These are phyloP conservation scores for Adansonia grandidieri DNA, from an alignment of 441 rosid genomes.

Conservation along the genomic window DNA sequence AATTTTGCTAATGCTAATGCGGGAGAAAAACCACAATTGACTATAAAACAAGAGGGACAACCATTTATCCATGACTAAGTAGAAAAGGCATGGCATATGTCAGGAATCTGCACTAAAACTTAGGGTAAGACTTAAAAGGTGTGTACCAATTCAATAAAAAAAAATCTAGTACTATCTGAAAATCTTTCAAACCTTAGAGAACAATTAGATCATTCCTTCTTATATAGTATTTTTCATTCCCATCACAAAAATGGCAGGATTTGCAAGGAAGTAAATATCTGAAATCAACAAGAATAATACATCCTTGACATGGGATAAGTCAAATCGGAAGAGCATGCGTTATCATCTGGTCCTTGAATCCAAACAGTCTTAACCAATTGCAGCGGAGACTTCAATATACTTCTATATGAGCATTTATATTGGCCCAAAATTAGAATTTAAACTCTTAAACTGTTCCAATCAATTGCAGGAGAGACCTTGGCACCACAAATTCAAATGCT, in stretches of 20 bases:
- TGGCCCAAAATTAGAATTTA: slow-evolving; percentile 3
- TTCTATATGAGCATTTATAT: slow-evolving; percentile 3
- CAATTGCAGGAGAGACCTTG: not conserved
- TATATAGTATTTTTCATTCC: not conserved
- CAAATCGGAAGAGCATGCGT: not conserved
- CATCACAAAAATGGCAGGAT: not conserved
- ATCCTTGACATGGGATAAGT: not conserved
- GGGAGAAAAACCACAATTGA: not conserved
- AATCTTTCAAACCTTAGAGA: not conserved
- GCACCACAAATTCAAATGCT: not conserved
- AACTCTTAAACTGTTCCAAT: not conserved
- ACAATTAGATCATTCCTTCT: not conserved
- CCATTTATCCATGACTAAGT: no score
- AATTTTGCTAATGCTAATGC: not conserved
- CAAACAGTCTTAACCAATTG: not conserved
- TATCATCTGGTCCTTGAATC: not conserved
- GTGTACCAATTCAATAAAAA: not conserved
- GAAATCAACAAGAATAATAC: not conserved
- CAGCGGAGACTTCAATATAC: not conserved
- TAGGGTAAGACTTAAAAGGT: not conserved
- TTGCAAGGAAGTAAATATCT: not conserved
- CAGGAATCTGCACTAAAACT: not conserved
- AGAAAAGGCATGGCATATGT: no score
- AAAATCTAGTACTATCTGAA: not conserved
- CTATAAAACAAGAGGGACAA: no score